phyloP scores from a whole-genome alignment of 805 yeast genomes.

The Scheffersomyces stipitis region DNA sequence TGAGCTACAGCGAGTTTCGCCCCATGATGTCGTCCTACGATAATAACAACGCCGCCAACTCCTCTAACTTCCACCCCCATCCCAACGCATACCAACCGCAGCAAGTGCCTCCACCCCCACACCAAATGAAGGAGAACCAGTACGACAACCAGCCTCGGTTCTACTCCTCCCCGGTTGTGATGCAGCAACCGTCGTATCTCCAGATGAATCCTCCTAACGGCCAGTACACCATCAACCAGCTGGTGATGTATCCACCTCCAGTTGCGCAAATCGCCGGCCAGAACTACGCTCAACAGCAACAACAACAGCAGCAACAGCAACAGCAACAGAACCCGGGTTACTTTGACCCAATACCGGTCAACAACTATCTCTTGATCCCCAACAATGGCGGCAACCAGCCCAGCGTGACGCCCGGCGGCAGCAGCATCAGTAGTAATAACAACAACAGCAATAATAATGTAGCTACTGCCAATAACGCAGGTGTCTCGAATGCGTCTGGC shows the following conservation, averaged over 20 bases:
- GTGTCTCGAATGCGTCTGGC: too few relatives aligned
- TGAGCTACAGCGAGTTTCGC: background rate
- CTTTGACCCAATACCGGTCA: slow-evolving; percentile 16
- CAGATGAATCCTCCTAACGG: slow-evolving; percentile 9
- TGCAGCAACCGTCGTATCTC: slow-evolving; percentile 21
- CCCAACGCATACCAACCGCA: background rate
- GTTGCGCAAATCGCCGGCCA: slow-evolving; percentile 6
- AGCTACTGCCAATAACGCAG: background rate
- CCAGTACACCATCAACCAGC: slow-evolving; percentile 11
- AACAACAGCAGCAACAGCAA: slow-evolving; percentile 7
- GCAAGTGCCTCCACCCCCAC: slow-evolving; percentile 3
- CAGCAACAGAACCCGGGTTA: slow-evolving; percentile 5
- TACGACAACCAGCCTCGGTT: slow-evolving; percentile 18
- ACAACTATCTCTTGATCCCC: slow-evolving; percentile 23
- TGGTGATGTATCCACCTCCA: slow-evolving; percentile 1
- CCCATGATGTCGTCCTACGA: background rate
- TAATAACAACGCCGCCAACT: background rate
- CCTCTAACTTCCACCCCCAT: background rate
- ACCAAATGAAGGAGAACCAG: slow-evolving; percentile 4
- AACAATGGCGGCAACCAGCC: slow-evolving; percentile 4
- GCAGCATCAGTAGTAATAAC: slow-evolving; percentile 5
- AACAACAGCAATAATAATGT: background rate
- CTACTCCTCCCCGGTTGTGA: slow-evolving; percentile 22
- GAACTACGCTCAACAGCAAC: slow-evolving; percentile 5
- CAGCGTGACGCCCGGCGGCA: slow-evolving; percentile 1